These are phyloP conservation scores for Candida pseudofarinosa DNA, from an alignment of 805 yeast genomes.

Conservation along the genomic window DNA sequence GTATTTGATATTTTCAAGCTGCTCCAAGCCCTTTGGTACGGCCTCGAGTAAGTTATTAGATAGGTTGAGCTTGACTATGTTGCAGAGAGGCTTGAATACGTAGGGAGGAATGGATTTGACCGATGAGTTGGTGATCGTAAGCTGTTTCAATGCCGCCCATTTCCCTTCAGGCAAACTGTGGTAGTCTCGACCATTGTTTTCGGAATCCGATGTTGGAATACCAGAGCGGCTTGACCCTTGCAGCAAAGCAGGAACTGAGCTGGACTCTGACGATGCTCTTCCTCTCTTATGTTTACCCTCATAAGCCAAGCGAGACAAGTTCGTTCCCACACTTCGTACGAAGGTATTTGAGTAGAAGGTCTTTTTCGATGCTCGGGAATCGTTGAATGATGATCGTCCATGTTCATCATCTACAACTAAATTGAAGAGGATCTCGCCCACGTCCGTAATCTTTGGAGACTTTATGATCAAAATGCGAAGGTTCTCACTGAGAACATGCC, in stretches of 20 bases:
- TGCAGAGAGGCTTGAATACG: slow-evolving; percentile 36
- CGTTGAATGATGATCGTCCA: slow-evolving; percentile 32
- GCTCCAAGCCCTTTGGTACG: slow-evolving; percentile 52
- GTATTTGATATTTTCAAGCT: slow-evolving; percentile 45
- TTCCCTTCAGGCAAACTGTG: slow-evolving; percentile 29
- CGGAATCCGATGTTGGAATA: background rate
- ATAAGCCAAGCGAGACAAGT: background rate
- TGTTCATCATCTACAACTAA: slow-evolving; percentile 52
- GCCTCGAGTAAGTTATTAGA: slow-evolving; percentile 49
- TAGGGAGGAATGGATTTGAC: slow-evolving; percentile 31
- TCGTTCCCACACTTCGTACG: background rate
- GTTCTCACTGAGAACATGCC: slow-evolving; percentile 54
- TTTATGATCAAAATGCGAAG: slow-evolving; percentile 53
- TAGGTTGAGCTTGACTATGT: slow-evolving; percentile 47
- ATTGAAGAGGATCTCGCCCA: slow-evolving; percentile 48
- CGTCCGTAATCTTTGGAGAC: slow-evolving; percentile 46
- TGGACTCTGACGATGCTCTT: slow-evolving; percentile 23
- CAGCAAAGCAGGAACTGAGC: slow-evolving; percentile 18
- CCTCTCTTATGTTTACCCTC: slow-evolving; percentile 15
- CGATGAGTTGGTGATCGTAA: slow-evolving; percentile 38
- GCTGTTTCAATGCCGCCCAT: slow-evolving; percentile 40
- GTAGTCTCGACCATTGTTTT: slow-evolving; percentile 11
- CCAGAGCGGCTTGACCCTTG: background rate
- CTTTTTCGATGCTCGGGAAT: slow-evolving; percentile 18
- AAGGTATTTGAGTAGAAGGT: slow-evolving; percentile 1